A percentile compares a stretch with the other conserved stretches of the same genome.
phyloP scores from a whole-genome alignment of 2,329 filamentous ascomycete genomes.

The Aspergillaceae sp. region DNA sequence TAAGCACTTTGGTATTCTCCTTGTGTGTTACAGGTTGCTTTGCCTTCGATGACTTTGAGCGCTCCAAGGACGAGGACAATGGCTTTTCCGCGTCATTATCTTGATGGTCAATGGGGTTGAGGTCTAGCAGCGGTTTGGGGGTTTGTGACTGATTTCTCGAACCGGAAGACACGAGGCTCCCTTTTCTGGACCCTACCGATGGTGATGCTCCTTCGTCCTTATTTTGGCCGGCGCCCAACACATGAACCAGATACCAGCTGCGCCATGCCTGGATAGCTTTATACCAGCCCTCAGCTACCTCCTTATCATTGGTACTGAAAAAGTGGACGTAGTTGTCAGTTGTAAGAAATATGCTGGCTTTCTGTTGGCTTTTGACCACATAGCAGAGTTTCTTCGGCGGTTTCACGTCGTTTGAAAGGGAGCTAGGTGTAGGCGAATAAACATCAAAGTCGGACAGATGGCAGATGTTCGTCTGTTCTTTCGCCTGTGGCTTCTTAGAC shows the following conservation, averaged over 20 bases:
- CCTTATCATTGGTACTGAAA: slow-evolving; percentile 69
- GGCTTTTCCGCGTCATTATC: slow-evolving; percentile 20
- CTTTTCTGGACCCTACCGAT: too few species aligned
- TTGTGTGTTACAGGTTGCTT: slow-evolving; percentile 20
- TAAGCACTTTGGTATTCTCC: slow-evolving; percentile 19
- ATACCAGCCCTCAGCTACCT: slow-evolving; percentile 60
- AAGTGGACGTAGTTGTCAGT: slow-evolving; percentile 86
- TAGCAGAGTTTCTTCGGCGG: slow-evolving; percentile 80
- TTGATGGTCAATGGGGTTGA: slow-evolving; percentile 38
- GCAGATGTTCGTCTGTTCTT: slow-evolving; percentile 63
- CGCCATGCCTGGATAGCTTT: slow-evolving; percentile 69
- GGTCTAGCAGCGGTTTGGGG: slow-evolving; percentile 60
- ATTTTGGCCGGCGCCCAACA: slow-evolving; percentile 50
- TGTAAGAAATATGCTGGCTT: slow-evolving; percentile 71
- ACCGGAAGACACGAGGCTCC: slow-evolving; percentile 2
- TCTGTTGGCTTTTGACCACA: slow-evolving; percentile 87
- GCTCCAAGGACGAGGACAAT: slow-evolving; percentile 7
- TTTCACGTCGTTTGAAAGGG: slow-evolving; percentile 62
- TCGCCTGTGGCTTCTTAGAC: slow-evolving; percentile 63
- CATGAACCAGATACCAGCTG: slow-evolving; percentile 81
- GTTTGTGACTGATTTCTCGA: slow-evolving; percentile 24
- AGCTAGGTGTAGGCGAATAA: slow-evolving; percentile 64
- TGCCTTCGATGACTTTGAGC: slow-evolving; percentile 7
- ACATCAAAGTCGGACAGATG: slow-evolving; percentile 90
- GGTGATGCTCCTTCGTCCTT: slow-evolving; percentile 9